Base-by-base conservation (phyloP, 176 grass and related monocot genomes). In the Oryza nivara region DNA sequence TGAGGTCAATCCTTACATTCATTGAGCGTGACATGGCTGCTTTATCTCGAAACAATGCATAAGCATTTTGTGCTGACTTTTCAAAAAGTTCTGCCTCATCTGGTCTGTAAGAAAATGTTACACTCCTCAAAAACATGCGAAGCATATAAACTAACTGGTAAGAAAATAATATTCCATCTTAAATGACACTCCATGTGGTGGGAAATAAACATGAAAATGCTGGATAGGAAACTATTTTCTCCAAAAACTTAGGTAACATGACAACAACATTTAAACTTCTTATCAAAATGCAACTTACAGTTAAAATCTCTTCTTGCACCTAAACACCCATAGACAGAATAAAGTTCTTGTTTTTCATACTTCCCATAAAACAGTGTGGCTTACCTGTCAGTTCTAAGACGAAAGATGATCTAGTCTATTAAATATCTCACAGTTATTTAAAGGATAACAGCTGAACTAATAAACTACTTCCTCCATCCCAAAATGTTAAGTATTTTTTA, bases 1-100 rank as follows among this genome's bases (percentile, higher is more conserved):
- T 64, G 19, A 68, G 48, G 38, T 44, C 17, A 83, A 60, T 84
- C 15, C 88, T 96, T 89, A 99, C 96, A 70, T 80, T 90, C 96
- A 99, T 99, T 60, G 91, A 96, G 48, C 90, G 91, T 32, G 96
- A 96, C 82, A 86, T 91, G 67, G 93, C 96, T 76, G 96, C 96
- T 96, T 99, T 99, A 83, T 96, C 89, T 78, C 93, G 90, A 91
- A 99, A 96, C 54, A 86, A 81, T 64, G 75, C 87, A 72, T 99
- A 99, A 78, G 86, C 82, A 85, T 96, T 88, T 65, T 95, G 87
- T 16, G 96, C 88, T 9, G 88, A 94, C 64, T 96, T 96, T 10
- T 85, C 86, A 81, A 99, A 96, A 86, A 94, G 81, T 60, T 94
- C 96, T 73, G 91, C 89, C 79, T 99, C 96, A 2, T 99, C 89